Evolutionary conservation across 805 yeast genomes (phyloP), one percentile per base, ranked within the genome.

Genomic region (Cyberlindnera mrakii): DNA sequence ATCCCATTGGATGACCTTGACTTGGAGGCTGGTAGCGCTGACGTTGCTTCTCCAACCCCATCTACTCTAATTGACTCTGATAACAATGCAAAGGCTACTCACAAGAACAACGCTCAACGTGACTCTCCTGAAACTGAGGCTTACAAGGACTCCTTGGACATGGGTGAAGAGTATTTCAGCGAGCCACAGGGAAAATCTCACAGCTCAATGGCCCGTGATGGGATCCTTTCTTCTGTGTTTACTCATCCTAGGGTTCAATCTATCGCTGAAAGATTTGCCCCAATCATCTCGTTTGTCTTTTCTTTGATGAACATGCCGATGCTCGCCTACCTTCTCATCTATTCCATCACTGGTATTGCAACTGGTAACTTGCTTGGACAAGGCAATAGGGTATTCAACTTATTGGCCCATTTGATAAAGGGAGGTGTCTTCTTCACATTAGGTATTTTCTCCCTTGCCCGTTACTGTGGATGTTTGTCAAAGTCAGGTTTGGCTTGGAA

Each of bases 401-500:
- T 91, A 41, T 71, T 91, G 44, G 99, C 99, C 2, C 99, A 91
- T 64, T 87, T 88, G 74, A 91, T 91, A 62, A 91, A 91, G 64
- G 99, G 99, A 47, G 93, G 91, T 20, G 93, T 91, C 3, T 91
- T 91, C 59, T 72, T 88, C 45, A 49, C 71, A 5, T 66, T 85
- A 33, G 99, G 99, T 17, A 47, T 90, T 7, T 59, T 89, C 6
- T 75, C 95, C n/a, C 70, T 93, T 33, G 85, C 89, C 1, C 78
- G 98, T 53, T 90, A 85, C 63, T 79, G 88, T 54, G 99, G 99
- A 4, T 85, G 82, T 11, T 86, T 83, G 54, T 60, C 74, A 31
- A 70, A 74, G 43, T 68, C 73, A 45, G 98, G 98, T 17, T 82
- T 95, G 84, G 90, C 96, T 4, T 91, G 99, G 99, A 93, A 93